Percentiles rank a stretch among this genome's conserved stretches.
Conservation (phyloP, 805 yeast genomes). For the Ogataea methanolica region DNA sequence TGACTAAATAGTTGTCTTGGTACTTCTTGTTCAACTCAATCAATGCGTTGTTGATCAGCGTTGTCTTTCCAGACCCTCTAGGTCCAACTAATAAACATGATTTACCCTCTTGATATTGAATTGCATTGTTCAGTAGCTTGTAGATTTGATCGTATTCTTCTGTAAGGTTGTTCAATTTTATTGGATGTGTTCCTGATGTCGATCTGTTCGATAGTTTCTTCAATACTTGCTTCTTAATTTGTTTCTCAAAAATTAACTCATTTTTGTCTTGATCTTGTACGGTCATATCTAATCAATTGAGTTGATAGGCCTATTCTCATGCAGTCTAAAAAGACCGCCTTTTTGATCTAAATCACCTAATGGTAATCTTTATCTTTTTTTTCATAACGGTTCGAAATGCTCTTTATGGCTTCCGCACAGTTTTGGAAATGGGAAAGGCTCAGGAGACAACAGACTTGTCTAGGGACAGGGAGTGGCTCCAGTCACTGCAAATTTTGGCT, state of each 20-base stretch:
- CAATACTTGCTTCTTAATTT: constrained; percentile 7
- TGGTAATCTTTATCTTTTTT: too few relatives aligned
- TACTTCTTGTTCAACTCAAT: constrained; percentile 36
- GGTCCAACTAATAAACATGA: constrained; percentile 82
- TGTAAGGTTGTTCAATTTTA: constrained; percentile 32
- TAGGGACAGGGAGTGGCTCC: too few relatives aligned
- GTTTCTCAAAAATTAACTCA: neutral
- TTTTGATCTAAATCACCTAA: too few relatives aligned
- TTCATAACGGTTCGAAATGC: too few relatives aligned
- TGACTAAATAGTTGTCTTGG: constrained; percentile 51
- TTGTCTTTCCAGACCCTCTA: constrained; percentile 69
- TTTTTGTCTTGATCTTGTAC: neutral
- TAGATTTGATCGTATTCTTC: constrained; percentile 47
- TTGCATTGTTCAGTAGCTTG: constrained; percentile 56
- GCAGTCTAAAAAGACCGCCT: too few relatives aligned
- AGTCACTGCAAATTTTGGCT: too few relatives aligned
- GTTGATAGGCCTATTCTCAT: neutral
- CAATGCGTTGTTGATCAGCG: constrained; percentile 56
- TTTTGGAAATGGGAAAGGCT: too few relatives aligned
- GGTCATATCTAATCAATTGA: neutral
- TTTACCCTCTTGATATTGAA: constrained; percentile 68
- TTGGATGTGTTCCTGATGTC: constrained; percentile 6
- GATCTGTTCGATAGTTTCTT: constrained; percentile 18
- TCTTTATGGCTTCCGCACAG: too few relatives aligned
- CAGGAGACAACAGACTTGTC: too few relatives aligned